These are phyloP conservation scores for Lagenidium sp. DNA, from an alignment of 352 stramenopile species.

Conservation along the genomic window DNA sequence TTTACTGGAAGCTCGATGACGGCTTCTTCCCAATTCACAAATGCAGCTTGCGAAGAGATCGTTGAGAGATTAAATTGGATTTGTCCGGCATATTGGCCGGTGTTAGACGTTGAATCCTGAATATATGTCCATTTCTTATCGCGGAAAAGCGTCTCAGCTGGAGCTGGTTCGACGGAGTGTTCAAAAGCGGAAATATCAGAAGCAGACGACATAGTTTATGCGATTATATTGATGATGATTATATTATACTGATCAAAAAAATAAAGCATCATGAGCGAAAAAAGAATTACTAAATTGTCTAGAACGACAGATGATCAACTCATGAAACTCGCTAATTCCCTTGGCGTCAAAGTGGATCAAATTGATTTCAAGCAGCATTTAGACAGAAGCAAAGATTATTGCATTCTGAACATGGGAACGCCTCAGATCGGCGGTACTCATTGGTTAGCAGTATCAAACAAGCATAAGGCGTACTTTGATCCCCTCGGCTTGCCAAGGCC, in stretches of 20 bases:
- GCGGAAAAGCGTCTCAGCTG: slow-evolving; percentile 10
- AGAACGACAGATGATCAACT: slow-evolving; percentile 10
- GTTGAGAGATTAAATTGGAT: slow-evolving; percentile 12
- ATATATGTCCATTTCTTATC: slow-evolving; percentile 15
- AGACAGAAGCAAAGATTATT: slow-evolving; percentile 9
- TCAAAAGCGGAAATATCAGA: slow-evolving; percentile 14
- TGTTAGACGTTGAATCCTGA: slow-evolving; percentile 12
- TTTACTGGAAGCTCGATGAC: slow-evolving; percentile 10
- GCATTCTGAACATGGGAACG: slow-evolving; percentile 8
- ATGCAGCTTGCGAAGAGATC: slow-evolving; percentile 8
- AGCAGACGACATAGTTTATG: slow-evolving; percentile 10
- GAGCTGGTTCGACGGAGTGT: slow-evolving; percentile 11
- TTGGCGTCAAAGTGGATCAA: slow-evolving; percentile 12
- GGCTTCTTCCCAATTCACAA: slow-evolving; percentile 12
- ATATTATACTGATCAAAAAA: slow-evolving; percentile 5
- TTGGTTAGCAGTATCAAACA: slow-evolving; percentile 10
- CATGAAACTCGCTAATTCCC: slow-evolving; percentile 8
- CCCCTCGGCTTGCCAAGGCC: slow-evolving; percentile 5
- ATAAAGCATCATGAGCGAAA: slow-evolving; percentile 9
- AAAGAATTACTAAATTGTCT: slow-evolving; percentile 14
- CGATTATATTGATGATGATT: slow-evolving; percentile 12
- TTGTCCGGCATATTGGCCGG: slow-evolving; percentile 10
- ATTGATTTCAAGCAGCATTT: slow-evolving; percentile 11
- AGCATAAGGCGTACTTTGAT: slow-evolving; percentile 11
- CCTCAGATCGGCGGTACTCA: slow-evolving; percentile 4